Percentiles rank a stretch among this genome's conserved stretches.
phyloP scores from a whole-genome alignment of 2,329 filamentous ascomycete species.

The Thielaviopsis populi region DNA sequence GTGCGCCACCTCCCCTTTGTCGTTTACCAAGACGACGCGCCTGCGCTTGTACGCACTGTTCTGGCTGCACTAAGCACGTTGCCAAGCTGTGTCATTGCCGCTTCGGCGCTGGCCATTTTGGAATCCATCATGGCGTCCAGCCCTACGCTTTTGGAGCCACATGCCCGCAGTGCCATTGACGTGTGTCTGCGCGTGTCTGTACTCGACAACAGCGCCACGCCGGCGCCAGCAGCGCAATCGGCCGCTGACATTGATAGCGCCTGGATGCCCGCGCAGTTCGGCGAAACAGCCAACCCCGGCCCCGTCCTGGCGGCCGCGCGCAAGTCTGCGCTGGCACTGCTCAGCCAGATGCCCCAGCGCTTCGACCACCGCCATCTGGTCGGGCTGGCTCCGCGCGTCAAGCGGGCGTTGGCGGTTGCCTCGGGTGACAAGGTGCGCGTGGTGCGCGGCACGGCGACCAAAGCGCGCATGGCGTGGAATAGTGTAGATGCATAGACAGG shows the following conservation, averaged over 20 bases:
- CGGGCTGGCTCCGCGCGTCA: slow-evolving; percentile 30
- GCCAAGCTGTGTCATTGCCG: slow-evolving; percentile 29
- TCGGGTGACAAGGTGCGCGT: slow-evolving; percentile 40
- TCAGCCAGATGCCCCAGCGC: slow-evolving; percentile 32
- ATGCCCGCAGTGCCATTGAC: slow-evolving; percentile 35
- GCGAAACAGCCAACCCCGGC: background rate
- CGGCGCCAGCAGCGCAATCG: slow-evolving; percentile 20
- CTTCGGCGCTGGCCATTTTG: slow-evolving; percentile 35
- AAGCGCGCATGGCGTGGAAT: slow-evolving; percentile 36
- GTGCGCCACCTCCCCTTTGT: slow-evolving; percentile 35
- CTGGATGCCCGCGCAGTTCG: slow-evolving; percentile 22
- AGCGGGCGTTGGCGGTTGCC: slow-evolving; percentile 33
- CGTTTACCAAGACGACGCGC: slow-evolving; percentile 38
- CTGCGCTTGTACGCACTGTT: slow-evolving; percentile 33
- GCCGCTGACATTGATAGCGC: too few species aligned
- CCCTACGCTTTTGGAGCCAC: slow-evolving; percentile 31
- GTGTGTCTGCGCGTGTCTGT: slow-evolving; percentile 28
- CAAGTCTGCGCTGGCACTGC: slow-evolving; percentile 25
- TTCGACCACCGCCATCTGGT: slow-evolving; percentile 35
- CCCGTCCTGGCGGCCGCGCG: slow-evolving; percentile 1
- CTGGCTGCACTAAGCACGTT: slow-evolving; percentile 33
- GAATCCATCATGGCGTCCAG: slow-evolving; percentile 33
- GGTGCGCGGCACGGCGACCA: slow-evolving; percentile 35
- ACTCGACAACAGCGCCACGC: slow-evolving; percentile 21
- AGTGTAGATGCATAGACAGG: slow-evolving; percentile 14